A percentile compares a stretch with the other conserved stretches of the same genome.
Evolutionary conservation across 78 protist species (phyloP).

Genomic region (Protostelium mycophagum): DNA sequence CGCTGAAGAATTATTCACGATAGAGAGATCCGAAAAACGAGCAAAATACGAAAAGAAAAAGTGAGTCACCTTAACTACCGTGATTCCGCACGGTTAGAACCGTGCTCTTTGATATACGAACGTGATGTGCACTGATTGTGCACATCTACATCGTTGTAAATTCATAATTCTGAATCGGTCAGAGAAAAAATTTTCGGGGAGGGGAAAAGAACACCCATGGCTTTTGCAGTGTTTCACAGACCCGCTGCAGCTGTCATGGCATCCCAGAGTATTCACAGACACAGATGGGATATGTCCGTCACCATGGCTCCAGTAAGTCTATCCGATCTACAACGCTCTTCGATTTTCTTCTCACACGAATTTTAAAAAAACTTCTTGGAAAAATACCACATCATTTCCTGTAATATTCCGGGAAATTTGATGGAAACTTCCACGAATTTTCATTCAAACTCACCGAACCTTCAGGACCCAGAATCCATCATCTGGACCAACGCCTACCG

Average conservation of each 20-base stretch:
- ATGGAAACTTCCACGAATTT: no score
- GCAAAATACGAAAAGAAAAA: no score
- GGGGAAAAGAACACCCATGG: background rate
- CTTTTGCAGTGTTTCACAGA: background rate
- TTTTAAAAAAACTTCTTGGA: no score
- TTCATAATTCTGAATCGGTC: background rate
- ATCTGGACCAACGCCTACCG: background rate
- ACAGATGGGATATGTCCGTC: background rate
- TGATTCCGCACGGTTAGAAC: no score
- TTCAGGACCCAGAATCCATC: background rate
- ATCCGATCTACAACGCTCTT: no score
- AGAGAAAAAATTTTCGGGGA: background rate
- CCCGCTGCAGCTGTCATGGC: background rate
- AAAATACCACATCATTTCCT: no score
- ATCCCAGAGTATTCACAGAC: background rate
- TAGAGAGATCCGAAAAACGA: background rate
- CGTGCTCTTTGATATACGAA: no score
- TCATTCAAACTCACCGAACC: no score
- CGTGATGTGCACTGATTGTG: no score
- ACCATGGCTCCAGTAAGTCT: background rate
- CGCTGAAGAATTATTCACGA: background rate
- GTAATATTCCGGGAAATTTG: no score
- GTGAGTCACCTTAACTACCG: no score
- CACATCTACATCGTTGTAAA: no score
- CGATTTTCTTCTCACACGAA: background rate